phyloP scores from a whole-genome alignment of 306 rosid species.

The Glycine tomentella region DNA sequence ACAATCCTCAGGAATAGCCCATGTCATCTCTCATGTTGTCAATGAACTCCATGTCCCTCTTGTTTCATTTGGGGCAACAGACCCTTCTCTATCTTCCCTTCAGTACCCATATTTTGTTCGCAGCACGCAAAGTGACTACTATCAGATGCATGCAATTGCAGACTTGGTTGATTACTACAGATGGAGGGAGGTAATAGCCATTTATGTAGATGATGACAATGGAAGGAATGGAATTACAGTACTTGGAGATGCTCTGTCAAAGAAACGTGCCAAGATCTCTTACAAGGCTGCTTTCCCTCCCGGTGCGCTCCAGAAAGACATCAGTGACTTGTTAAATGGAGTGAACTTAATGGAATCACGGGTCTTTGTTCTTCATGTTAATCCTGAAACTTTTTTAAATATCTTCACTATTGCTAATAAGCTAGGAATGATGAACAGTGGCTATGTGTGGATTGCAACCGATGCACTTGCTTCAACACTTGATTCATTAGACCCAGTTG shows the following conservation, averaged over 20 bases:
- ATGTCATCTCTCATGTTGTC: conserved; percentile 84
- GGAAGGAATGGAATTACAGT: conserved; percentile 85
- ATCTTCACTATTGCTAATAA: conserved; percentile 69
- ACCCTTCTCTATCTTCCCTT: conserved; percentile 78
- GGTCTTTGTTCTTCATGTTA: conserved; percentile 86
- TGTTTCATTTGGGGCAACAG: conserved; percentile 88
- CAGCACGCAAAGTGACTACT: conserved; percentile 79
- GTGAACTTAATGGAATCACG: conserved; percentile 96
- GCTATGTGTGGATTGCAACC: conserved; percentile 94
- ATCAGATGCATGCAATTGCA: conserved; percentile 86
- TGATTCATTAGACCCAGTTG: conserved; percentile 65
- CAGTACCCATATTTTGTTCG: conserved; percentile 87
- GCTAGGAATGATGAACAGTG: conserved; percentile 74
- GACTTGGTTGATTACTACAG: conserved; percentile 64
- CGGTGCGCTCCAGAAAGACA: conserved; percentile 52
- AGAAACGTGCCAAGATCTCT: conserved; percentile 77
- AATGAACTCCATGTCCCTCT: conserved; percentile 93
- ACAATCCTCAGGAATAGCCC: conserved; percentile 93
- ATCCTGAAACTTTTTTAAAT: conserved; percentile 83
- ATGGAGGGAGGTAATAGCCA: conserved; percentile 89
- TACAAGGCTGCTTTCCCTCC: conserved; percentile 83
- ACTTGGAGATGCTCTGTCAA: conserved; percentile 78
- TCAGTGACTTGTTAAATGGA: conserved; percentile 64
- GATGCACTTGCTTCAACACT: conserved; percentile 90
- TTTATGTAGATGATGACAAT: conserved; percentile 90